phyloP scores from a whole-genome alignment of 1,139 yeast genomes.

The Pichia sorboxylosa region DNA sequence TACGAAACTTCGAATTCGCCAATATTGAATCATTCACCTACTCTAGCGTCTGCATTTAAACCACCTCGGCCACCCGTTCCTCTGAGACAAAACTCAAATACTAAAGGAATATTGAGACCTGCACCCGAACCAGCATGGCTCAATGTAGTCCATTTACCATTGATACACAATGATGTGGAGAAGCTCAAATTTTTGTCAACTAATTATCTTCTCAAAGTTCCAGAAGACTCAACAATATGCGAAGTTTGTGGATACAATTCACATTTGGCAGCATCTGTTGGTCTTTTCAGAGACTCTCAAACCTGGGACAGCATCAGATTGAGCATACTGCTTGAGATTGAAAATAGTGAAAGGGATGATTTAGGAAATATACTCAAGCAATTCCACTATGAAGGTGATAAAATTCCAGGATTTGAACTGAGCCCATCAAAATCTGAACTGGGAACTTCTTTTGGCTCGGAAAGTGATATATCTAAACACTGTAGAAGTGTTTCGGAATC shows the following conservation, averaged over 20 bases:
- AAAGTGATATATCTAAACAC: slow-evolving; percentile 6
- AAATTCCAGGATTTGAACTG: slow-evolving; percentile 1
- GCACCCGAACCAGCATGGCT: slow-evolving; percentile 30
- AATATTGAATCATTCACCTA: slow-evolving; percentile 3
- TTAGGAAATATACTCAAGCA: slow-evolving; percentile 5
- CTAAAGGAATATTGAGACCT: neutral
- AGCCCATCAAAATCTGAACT: slow-evolving; percentile 9
- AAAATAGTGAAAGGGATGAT: slow-evolving; percentile 2
- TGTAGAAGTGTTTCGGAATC: slow-evolving; percentile 3
- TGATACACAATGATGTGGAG: slow-evolving; percentile 32
- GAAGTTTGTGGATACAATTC: slow-evolving; percentile 54
- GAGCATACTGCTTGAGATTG: slow-evolving; percentile 36
- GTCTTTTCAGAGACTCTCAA: slow-evolving; percentile 47
- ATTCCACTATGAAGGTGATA: slow-evolving; percentile 4
- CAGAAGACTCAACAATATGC: slow-evolving; percentile 38
- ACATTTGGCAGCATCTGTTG: slow-evolving; percentile 42
- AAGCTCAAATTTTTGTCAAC: slow-evolving; percentile 33
- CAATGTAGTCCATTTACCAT: slow-evolving; percentile 34
- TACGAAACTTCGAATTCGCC: slow-evolving; percentile 4
- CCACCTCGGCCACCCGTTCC: slow-evolving; percentile 3
- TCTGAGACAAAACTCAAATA: slow-evolving; percentile 7
- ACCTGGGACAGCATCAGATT: slow-evolving; percentile 58
- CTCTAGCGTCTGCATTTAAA: slow-evolving; percentile 5
- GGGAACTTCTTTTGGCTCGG: slow-evolving; percentile 18
- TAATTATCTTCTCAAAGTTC: slow-evolving; percentile 32